Evolutionary conservation across 2,329 filamentous ascomycete genomes (phyloP), one percentile per base, ranked within the genome.

Genomic region (Parascedosporium putredinis): DNA sequence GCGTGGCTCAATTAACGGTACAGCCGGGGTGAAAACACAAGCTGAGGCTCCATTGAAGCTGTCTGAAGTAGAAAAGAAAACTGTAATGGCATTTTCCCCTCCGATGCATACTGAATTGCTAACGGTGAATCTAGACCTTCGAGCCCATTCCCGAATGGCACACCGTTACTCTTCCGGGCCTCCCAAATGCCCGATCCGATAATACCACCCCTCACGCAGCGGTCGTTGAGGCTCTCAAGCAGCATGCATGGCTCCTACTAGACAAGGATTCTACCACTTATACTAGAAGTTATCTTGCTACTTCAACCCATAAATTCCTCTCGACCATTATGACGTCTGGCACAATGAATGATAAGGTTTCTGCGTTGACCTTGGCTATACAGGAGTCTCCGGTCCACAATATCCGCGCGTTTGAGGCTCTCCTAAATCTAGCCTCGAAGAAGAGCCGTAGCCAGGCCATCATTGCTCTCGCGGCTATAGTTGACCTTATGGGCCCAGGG

Each of bases 351-450:
- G 93, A 98, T 65, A 97, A 96, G 65, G 85, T 97, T 40, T 98
- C 93, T 2, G 94, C 93, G 3, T 73, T 98, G 60, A 98, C 93
- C 4, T 74, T 98, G 57, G 86, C 93, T 50, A 83, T 96, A 10
- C 94, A 98, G 69, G 93, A 98, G 66, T 97, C 94, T 7, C 93
- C 93, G 16, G 71, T 97, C 47, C 93, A 98, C 66, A 97, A 90
- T 54, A 83, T 81, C 55, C 91, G 93, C 61, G 86, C 90, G 1
- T 82, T 97, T 54, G 91, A 97, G 58, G 88, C 81, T 54, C 72
- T 98, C 44, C 73, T 97, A 56, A 78, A 70, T 1, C 70, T 98
- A 40, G 88, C 90, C n/a, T 84, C 82, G 60, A 98, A 98, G 69
- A 88, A 89, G 66, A 97, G 88, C 62, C 85, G 94, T 64, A 87